Evolutionary conservation across 495 filamentous ascomycete genomes (phyloP).

Genomic region (Penicillium mononematosum): DNA sequence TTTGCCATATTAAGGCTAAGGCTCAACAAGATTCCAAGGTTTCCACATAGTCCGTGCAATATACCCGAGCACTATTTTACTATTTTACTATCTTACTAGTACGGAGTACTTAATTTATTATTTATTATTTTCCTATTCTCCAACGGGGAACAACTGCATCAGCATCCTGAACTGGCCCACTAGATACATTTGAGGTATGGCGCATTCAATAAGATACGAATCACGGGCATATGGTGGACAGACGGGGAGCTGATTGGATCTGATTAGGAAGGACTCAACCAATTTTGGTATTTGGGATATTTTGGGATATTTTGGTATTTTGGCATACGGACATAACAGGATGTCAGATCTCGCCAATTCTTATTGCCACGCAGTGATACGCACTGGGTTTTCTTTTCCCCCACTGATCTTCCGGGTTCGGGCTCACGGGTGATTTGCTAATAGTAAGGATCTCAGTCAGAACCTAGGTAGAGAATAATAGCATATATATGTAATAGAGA

Average conservation of each 20-base stretch:
- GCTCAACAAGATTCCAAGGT: conserved; percentile 3
- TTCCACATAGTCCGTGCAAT: neutral
- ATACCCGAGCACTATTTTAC: neutral
- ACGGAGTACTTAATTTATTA: neutral
- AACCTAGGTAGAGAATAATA: neutral
- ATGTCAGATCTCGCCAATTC: conserved; percentile 21
- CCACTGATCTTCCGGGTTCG: conserved; percentile 42
- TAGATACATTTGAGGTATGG: neutral
- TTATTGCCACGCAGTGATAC: conserved; percentile 25
- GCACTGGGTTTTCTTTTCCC: conserved; percentile 11
- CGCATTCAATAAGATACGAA: conserved; percentile 6
- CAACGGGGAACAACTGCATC: neutral
- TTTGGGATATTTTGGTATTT: too few relatives aligned
- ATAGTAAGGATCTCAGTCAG: conserved; percentile 13
- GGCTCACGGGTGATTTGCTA: conserved; percentile 22
- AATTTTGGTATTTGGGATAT: conserved; percentile 1
- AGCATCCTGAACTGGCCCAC: conserved; percentile 6
- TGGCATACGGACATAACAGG: too few relatives aligned
- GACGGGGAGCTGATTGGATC: conserved; percentile 19
- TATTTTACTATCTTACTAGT: neutral
- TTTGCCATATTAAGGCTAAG: neutral
- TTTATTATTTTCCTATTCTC: neutral
- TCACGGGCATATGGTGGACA: conserved; percentile 14
- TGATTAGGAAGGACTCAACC: conserved; percentile 12
- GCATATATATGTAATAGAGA: neutral